Evolutionary conservation across 2,329 filamentous ascomycete genomes (phyloP).

Genomic region (Boeremia exigua): DNA sequence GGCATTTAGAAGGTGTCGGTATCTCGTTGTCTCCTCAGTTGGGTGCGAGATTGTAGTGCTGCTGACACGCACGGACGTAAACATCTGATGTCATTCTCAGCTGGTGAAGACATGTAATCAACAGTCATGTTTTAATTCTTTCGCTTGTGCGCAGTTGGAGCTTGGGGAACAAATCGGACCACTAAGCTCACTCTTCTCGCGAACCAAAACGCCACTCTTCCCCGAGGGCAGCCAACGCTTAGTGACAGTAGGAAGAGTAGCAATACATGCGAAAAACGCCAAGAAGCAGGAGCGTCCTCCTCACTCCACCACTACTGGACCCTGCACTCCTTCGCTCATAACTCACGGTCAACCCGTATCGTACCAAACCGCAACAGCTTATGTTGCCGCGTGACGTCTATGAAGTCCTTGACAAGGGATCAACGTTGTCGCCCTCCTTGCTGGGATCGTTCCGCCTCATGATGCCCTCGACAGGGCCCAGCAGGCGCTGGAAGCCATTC

Average conservation of each 20-base stretch:
- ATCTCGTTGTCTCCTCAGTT: not conserved
- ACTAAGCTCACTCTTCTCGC: constrained; percentile 23
- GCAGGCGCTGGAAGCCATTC: constrained; percentile 89
- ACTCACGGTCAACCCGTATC: constrained; percentile 1
- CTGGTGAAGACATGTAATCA: not conserved
- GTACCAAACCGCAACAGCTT: not conserved
- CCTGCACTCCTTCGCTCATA: constrained; percentile 2
- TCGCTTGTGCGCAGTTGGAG: constrained; percentile 36
- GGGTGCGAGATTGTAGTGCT: not conserved
- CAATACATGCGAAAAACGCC: constrained; percentile 40
- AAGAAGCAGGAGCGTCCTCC: constrained; percentile 3
- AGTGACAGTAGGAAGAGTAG: constrained; percentile 49
- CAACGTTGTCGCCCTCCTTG: constrained; percentile 61
- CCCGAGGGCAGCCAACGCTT: constrained; percentile 34
- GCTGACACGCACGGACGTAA: constrained; percentile 2
- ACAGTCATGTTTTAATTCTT: constrained; percentile 1
- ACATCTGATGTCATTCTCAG: constrained; percentile 2
- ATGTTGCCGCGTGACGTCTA: constrained; percentile 12
- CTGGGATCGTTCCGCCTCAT: constrained; percentile 77
- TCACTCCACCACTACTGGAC: constrained; percentile 1
- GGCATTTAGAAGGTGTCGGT: not conserved
- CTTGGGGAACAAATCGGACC: constrained; percentile 37
- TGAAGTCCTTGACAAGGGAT: constrained; percentile 59
- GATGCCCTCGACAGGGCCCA: constrained; percentile 92
- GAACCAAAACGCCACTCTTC: constrained; percentile 21